Base-by-base conservation (phyloP, 2,329 filamentous ascomycete species). In the Exophiala sp. region DNA sequence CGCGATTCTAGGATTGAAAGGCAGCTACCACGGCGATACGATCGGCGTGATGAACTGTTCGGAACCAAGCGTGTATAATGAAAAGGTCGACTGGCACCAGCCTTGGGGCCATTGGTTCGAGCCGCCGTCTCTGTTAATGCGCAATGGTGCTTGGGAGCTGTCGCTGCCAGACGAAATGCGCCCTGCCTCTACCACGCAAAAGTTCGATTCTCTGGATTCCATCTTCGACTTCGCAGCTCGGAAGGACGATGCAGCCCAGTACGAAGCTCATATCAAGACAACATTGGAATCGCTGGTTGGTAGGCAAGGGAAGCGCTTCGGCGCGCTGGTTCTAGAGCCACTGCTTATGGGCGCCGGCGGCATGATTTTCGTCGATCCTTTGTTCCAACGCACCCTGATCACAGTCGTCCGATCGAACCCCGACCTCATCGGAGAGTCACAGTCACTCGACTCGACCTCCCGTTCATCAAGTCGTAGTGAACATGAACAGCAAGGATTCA, bases 41-140 rank as follows among this genome's bases (percentile, higher is more conserved):
- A 89, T 94, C 40, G 88, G 88, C 0, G 86, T 86, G 0, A 93
- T 94, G 88, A 87, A 93, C 64, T 86, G 82, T 46, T 81, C 85
- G 0, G 86, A 93, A 62, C 87, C 88, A 0, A 83, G 79, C 27
- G 78, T 79, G 0, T 94, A 77, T 65, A 94, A 94, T 60, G 79
- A 88, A 60, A 88, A 88, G 64, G 84, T 90, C 0, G 87, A 93
- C 62, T 94, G 88, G 88, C 94, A 94, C 63, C 72, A 80, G 52
- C 86, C 86, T 0, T 81, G 81, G 41, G 88, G 88, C 0, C 77
- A 81, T 62, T 94, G 88, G 88, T 83, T 93, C 46, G 84, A 89
- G 54, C 88, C 85, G 50, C 88, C 88, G 0, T 78, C 76, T 1
- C 78, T 93, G 3, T 78, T 82, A 60, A 82, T 87, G 71, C 71